Percentiles rank a stretch among this genome's conserved stretches.
Evolutionary conservation across 2,329 filamentous ascomycete genomes (phyloP).

Genomic region (Ceratocystis albifundus): DNA sequence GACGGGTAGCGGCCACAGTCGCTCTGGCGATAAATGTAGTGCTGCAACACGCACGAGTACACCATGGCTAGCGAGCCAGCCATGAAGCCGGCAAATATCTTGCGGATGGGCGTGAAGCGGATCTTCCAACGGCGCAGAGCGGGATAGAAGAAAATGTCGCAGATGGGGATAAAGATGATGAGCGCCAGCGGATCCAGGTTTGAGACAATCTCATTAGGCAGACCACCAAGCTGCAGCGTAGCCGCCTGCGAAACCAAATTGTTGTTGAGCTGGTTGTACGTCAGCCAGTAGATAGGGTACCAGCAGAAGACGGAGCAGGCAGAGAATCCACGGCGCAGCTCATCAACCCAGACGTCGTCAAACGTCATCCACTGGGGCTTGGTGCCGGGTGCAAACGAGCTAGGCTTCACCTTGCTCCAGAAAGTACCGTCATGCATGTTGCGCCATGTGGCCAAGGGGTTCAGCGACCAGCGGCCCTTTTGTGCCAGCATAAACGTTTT

Average conservation of each 20-base stretch:
- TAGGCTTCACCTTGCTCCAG: constrained; percentile 61
- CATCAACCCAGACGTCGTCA: constrained; percentile 68
- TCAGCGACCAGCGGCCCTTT: constrained; percentile 58
- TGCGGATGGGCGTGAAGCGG: constrained; percentile 62
- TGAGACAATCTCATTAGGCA: constrained; percentile 65
- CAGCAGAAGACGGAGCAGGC: constrained; percentile 60
- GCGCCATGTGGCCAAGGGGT: constrained; percentile 48
- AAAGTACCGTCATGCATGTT: constrained; percentile 46
- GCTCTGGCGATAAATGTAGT: constrained; percentile 53
- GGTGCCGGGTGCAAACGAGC: constrained; percentile 41
- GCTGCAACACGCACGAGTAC: constrained; percentile 42
- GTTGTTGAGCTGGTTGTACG: constrained; percentile 42
- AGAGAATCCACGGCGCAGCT: constrained; percentile 55
- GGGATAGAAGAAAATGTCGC: constrained; percentile 58
- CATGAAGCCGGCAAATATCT: constrained; percentile 59
- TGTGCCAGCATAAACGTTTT: constrained; percentile 50
- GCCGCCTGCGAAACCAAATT: constrained; percentile 53
- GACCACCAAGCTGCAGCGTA: constrained; percentile 53
- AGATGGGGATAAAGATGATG: constrained; percentile 61
- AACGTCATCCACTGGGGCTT: constrained; percentile 64
- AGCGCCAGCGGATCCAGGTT: constrained; percentile 65
- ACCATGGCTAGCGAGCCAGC: constrained; percentile 50
- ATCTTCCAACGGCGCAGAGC: constrained; percentile 51
- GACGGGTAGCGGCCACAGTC: constrained; percentile 42
- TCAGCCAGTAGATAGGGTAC: constrained; percentile 51